These are phyloP conservation scores for Physcomitrium patens DNA, from an alignment of 225 moss, liverwort and hornwort genomes.

Conservation along the genomic window DNA sequence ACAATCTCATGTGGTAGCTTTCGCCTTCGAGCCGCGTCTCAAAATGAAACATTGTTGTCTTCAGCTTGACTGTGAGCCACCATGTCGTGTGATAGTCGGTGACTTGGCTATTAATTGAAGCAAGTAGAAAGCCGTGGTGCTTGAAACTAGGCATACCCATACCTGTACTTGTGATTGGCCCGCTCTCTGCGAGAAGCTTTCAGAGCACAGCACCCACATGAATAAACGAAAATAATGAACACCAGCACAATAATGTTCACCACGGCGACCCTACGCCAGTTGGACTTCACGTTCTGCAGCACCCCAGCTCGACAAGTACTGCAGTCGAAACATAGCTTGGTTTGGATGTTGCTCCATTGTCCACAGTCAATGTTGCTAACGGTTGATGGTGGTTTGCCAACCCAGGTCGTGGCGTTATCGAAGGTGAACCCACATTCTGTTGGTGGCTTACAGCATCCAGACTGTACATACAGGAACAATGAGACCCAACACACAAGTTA, in stretches of 20 bases:
- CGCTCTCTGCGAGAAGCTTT: conserved; percentile 49
- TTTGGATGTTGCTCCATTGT: conserved; percentile 61
- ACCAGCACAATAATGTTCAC: conserved; percentile 69
- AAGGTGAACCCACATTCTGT: conserved; percentile 68
- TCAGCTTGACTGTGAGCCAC: conserved; percentile 5
- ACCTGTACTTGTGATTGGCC: conserved; percentile 38
- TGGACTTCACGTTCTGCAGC: conserved; percentile 82
- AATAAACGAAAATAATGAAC: conserved; percentile 68
- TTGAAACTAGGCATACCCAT: conserved; percentile 31
- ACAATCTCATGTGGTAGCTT: neutral
- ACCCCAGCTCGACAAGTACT: conserved; percentile 89
- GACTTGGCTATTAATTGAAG: neutral
- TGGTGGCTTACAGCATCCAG: conserved; percentile 98
- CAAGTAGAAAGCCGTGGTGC: neutral
- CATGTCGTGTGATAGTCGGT: neutral
- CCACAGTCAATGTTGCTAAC: conserved; percentile 55
- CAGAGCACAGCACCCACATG: conserved; percentile 88
- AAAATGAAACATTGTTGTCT: conserved; percentile 14
- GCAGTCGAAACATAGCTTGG: conserved; percentile 74
- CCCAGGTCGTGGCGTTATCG: conserved; percentile 76
- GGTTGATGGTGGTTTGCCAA: conserved; percentile 26
- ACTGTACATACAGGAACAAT: conserved; percentile 43
- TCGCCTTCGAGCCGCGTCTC: conserved; percentile 12
- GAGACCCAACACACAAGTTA: neutral
- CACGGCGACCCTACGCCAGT: conserved; percentile 87